Base-by-base conservation (phyloP, 2,329 filamentous ascomycete species). In the Pseudofabraea citricarpa region DNA sequence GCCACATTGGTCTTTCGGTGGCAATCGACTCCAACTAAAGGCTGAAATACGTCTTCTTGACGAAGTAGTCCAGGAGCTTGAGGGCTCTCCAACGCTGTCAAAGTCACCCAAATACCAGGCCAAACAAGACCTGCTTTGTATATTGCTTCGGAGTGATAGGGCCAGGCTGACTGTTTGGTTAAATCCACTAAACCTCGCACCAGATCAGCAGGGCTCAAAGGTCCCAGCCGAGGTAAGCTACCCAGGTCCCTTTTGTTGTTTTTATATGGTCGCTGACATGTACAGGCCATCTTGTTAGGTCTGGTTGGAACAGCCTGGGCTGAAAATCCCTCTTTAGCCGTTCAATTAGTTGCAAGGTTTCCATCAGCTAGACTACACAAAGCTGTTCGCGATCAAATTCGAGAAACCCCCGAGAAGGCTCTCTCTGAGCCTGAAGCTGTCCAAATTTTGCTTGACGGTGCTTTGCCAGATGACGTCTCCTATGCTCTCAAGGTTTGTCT, bases 1-100 rank as follows among this genome's bases (percentile, higher is more conserved):
- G 5, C 88, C 90, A 12, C 80, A 82, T 53, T 98, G 93, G 91
- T 95, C 93, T 0, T 97, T 93, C 64, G 93, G 93, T 44, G 93
- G 91, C 56, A 98, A 96, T 60, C 79, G 87, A 38, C 69, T 98
- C 13, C 93, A 98, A 61, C 73, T 97, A 40, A 97, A 95, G 69
- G 91, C 94, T 0, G 93, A 99, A 65, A 80, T 89, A 24, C 85
- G 85, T 52, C 71, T 95, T 15, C 75, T 97, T 29, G 75, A 76
- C 6, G 90, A 96, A 60, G 82, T 96, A 26, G 71, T 83, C 38
- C 63, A 67, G 9, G 77, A 82, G 12, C 67, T 98, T 9, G 71
- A 77, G 1, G 71, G 71, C 46, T 77, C 62, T 43, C 56, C 63
- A 12, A 55, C 57, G 8, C 62, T 69, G 2, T 73, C 75, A 24